Evolutionary conservation across 257 asterid genomes (phyloP), one percentile per base, ranked within the genome.

Genomic region (Salvia rosmarinus): DNA sequence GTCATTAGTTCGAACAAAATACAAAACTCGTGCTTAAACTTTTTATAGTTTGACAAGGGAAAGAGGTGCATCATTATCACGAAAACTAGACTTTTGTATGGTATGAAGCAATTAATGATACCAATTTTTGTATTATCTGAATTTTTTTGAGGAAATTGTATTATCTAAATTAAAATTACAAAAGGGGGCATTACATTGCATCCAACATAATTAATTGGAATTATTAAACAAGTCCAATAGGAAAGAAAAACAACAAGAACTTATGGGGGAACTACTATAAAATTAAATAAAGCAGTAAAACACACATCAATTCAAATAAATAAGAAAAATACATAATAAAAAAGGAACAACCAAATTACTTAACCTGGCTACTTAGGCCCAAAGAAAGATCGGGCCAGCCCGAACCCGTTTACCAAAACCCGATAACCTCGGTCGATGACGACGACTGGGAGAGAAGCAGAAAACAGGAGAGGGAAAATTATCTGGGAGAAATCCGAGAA

Each of bases 381-480:
- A 54, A 73, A 25, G 28, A 4, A 35, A 37, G 11, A 32, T 12
- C 69, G 71, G 73, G 70, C n/a, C 76, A 56, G 65, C 79, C 84
- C 78, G 78, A 52, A 20, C 62, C 80, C 73, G 79, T 14, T 74
- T 65, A 61, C 51, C 28, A 23, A 55, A 70, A 67, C 65, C 69
- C 32, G 74, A 67, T 59, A 66, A 50, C 44, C 57, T 55, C 23
- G 67, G 78, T 66, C 72, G 80, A 75, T 50, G 71, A 39, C 78
- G 68, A 70, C 83, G 78, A 79, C 71, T 71, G 56, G 61, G 66
- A 62, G 70, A 78, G 76, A 58, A 64, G 72, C 65, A 65, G 68
- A 44, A 60, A 62, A 9, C 23, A 57, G 54, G 73, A 71, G 71
- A 71, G 73, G 55, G 63, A 57, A 52, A 50, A 63, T 9, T 30